phyloP scores from a whole-genome alignment of 78 protist genomes.

The Polysphondylium violaceum region DNA sequence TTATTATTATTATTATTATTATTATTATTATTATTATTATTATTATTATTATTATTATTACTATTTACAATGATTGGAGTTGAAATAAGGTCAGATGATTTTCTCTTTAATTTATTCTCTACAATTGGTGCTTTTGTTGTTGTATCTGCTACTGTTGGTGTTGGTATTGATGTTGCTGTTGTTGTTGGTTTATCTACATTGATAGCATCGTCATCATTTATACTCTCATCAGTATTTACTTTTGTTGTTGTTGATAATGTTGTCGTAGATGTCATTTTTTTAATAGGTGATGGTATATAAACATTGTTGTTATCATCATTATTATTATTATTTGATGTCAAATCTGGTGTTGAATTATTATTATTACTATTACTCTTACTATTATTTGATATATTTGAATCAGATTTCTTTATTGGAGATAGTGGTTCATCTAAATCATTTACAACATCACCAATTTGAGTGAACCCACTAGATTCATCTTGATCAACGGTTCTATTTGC shows the following conservation, averaged over 20 bases:
- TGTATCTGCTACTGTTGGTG: too few species aligned
- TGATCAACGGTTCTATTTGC: neutral
- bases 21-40: neutral
- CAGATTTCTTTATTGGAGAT: constrained; percentile 31
- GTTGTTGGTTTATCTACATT: neutral
- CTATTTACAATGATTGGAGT: neutral
- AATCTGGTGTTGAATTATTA: neutral
- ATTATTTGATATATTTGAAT: neutral
- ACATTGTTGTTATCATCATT: neutral
- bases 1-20: neutral
- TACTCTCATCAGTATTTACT: neutral
- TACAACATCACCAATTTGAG: neutral
- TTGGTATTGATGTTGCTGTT: neutral
- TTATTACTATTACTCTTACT: neutral
- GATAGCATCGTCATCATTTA: neutral
- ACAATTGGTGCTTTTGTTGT: too few species aligned
- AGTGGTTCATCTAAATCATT: neutral
- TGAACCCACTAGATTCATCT: constrained; percentile 21
- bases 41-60: neutral
- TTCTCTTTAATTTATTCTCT: constrained; percentile 16
- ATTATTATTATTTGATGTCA: neutral
- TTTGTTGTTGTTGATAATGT: constrained; percentile 7
- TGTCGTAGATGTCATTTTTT: constrained; percentile 12
- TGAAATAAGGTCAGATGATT: neutral
- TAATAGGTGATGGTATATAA: neutral